Conservation (phyloP, 2,329 filamentous ascomycete species). For the Fusarium temperatum region DNA sequence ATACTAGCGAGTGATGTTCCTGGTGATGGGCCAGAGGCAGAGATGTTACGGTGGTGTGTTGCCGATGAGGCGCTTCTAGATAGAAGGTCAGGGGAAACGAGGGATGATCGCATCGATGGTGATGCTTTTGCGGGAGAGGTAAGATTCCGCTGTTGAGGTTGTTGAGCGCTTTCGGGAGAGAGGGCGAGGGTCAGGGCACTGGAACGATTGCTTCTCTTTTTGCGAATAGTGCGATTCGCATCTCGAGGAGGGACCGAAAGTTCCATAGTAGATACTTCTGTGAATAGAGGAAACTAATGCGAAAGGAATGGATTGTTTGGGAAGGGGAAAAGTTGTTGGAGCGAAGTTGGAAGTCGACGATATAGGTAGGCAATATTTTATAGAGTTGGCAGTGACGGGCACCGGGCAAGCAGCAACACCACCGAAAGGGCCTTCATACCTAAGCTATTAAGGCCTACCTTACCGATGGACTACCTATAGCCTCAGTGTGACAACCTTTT, state of each 20-base stretch:
- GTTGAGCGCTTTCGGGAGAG: conserved; percentile 13
- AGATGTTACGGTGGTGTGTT: conserved; percentile 11
- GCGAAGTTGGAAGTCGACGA: neutral
- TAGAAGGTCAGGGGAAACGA: conserved; percentile 15
- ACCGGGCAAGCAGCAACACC: conserved; percentile 6
- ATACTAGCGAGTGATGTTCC: conserved; percentile 8
- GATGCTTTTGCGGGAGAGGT: conserved; percentile 9
- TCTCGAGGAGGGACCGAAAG: conserved; percentile 13
- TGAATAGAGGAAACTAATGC: neutral
- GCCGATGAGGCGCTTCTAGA: conserved; percentile 5
- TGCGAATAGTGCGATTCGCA: conserved; percentile 12
- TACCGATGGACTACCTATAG: neutral
- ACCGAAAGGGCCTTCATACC: neutral
- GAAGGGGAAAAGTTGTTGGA: neutral
- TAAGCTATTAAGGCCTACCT: neutral
- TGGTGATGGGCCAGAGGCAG: neutral
- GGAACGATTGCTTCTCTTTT: conserved; percentile 24
- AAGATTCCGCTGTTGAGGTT: conserved; percentile 2
- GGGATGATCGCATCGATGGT: conserved; percentile 2
- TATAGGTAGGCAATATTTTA: neutral
- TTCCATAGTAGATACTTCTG: conserved; percentile 5
- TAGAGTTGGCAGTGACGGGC: conserved; percentile 3
- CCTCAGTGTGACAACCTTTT: conserved; percentile 25
- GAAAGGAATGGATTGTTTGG: neutral
- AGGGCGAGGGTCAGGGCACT: conserved; percentile 22